Percentiles rank a stretch among this genome's conserved stretches.
Evolutionary conservation across 176 grass and related monocot genomes (phyloP).

Genomic region (Musa schizocarpa): DNA sequence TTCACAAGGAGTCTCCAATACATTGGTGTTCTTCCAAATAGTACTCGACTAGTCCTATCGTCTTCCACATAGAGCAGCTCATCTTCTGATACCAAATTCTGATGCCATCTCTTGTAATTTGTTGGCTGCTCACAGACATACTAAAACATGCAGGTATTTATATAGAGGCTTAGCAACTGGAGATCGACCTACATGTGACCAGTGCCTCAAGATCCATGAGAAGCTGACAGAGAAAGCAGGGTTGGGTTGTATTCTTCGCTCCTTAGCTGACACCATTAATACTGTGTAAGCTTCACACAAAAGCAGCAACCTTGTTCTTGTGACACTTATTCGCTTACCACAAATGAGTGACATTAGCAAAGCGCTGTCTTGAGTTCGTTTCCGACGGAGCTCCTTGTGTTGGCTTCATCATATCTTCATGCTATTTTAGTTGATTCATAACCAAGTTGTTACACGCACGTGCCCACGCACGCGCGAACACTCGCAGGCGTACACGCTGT

Average conservation of each 20-base stretch:
- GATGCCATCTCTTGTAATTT: constrained; percentile 2
- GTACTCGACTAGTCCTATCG: too few species aligned
- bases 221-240: constrained; percentile 78
- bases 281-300: constrained; percentile 37
- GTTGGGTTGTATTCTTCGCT: constrained; percentile 70
- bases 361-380: not conserved
- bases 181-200: constrained; percentile 76
- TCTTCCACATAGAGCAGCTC: too few species aligned
- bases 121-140: not conserved
- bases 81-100: not conserved
- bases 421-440: too few species aligned
- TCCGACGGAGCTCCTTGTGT: not conserved
- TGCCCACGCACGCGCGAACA: too few species aligned
- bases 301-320: not conserved
- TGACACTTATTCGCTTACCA: not conserved
- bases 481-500: too few species aligned
- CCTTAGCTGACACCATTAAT: constrained; percentile 58
- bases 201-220: constrained; percentile 97
- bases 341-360: not conserved
- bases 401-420: not conserved
- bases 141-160: constrained; percentile 49
- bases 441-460: too few species aligned
- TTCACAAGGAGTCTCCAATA: too few species aligned
- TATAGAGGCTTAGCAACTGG: constrained; percentile 91
- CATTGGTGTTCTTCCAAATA: too few species aligned